Evolutionary conservation across 1,284 basidiomycete genomes (phyloP).

Genomic region (Phellopilus nigrolimitatus): DNA sequence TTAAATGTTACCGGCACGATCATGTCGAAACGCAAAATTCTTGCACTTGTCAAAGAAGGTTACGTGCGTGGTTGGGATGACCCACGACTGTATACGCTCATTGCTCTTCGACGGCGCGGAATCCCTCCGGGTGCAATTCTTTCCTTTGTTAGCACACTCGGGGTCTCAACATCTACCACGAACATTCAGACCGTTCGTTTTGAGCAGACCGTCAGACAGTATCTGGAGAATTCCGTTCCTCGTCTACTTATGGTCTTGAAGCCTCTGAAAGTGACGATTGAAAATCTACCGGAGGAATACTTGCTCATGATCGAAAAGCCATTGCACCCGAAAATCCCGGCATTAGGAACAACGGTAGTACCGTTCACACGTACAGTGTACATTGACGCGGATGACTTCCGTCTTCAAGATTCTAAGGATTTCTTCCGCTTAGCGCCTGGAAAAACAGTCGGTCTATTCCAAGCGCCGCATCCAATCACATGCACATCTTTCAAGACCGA

Average conservation of each 20-base stretch:
- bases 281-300: slow-evolving; percentile 89
- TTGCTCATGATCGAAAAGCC: slow-evolving; percentile 84
- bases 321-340: slow-evolving; percentile 91
- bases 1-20: slow-evolving; percentile 93
- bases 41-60: slow-evolving; percentile 80
- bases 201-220: slow-evolving; percentile 85
- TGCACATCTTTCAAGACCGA: slow-evolving; percentile 85
- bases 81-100: slow-evolving; percentile 96
- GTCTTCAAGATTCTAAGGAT: slow-evolving; percentile 86
- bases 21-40: slow-evolving; percentile 96
- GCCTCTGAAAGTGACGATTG: slow-evolving; percentile 88
- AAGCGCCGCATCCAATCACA: slow-evolving; percentile 94
- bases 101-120: slow-evolving; percentile 90
- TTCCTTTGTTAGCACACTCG: slow-evolving; percentile 88
- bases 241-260: slow-evolving; percentile 90
- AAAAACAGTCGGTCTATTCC: slow-evolving; percentile 95
- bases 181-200: slow-evolving; percentile 89
- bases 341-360: slow-evolving; percentile 78
- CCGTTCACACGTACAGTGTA: slow-evolving; percentile 90
- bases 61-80: slow-evolving; percentile 96
- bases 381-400: slow-evolving; percentile 95
- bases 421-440: slow-evolving; percentile 98
- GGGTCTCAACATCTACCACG: slow-evolving; percentile 84
- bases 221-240: slow-evolving; percentile 86
- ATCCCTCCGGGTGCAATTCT: slow-evolving; percentile 94